Evolutionary conservation across 176 grass and related monocot species (phyloP), one percentile per base, ranked within the genome.

Genomic region (Oryza rufipogon): DNA sequence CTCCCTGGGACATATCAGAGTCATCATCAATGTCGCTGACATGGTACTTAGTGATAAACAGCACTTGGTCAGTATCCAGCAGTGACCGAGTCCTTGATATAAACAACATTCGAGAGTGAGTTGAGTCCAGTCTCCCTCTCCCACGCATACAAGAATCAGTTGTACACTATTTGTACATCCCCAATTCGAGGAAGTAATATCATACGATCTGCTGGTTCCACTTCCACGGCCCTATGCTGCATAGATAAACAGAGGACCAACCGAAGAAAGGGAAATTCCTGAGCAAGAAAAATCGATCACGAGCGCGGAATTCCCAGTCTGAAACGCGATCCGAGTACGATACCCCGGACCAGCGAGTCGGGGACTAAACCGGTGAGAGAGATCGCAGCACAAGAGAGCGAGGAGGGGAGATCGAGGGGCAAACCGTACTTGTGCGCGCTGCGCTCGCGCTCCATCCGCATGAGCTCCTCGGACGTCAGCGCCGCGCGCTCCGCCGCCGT

Each of bases 391-490:
- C 15, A 20, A 33, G 26, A 13, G 81, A 1, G 25, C 56, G 66
- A 1, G 9, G 5, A 0, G 1, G 5, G 38, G 74, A 6, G 81
- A 73, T 42, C 44, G 4, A 16, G 36, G 36, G 26, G 22, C 4
- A 49, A 49, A 54, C 46, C 79, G 17, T 88, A 98, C 96, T 95
- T 98, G 85, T 94, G 91, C 16, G 91, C 96, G 83, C 96, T 95
- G 72, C 87, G 69, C 45, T 98, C 81, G 23, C 44, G 83, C 33
- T 94, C 96, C 91, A 98, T 78, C 80, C 81, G 81, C 75, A 98
- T 98, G 70, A 98, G 89, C 87, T 95, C 96, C 80, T 94, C 93
- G 17, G 96, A 98, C 1, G 96, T 91, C 33, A 91, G 70, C 66
- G 77, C 81, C 51, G 81, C 75, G 6, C 80, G 69, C 66, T 12